These are phyloP conservation scores for Sporothrix humicola DNA, from an alignment of 2,329 filamentous ascomycete species.

Conservation along the genomic window DNA sequence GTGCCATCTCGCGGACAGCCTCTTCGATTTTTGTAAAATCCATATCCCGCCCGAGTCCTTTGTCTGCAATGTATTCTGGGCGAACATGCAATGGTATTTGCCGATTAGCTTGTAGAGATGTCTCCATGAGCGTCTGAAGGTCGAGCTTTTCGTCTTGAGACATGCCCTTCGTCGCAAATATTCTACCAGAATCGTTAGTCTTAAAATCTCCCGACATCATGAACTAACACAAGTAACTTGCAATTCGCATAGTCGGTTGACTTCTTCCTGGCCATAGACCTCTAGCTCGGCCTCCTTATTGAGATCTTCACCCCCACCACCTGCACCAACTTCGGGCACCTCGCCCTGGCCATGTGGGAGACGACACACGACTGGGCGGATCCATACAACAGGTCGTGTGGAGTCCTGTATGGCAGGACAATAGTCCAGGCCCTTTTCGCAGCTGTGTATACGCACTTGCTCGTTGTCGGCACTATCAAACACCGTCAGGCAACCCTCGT, in stretches of 20 bases:
- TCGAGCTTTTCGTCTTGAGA: constrained; percentile 38
- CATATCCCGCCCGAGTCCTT: not conserved
- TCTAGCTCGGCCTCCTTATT: constrained; percentile 71
- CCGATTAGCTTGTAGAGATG: constrained; percentile 41
- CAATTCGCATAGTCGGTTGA: constrained; percentile 42
- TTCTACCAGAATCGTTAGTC: constrained; percentile 34
- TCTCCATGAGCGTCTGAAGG: constrained; percentile 39
- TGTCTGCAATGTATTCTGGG: constrained; percentile 24
- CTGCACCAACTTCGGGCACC: constrained; percentile 75
- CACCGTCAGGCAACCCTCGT: constrained; percentile 73
- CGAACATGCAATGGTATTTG: constrained; percentile 47
- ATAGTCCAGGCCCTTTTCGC: constrained; percentile 70
- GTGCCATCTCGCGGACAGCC: not conserved
- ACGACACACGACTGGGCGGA: constrained; percentile 77
- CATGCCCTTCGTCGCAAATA: constrained; percentile 37
- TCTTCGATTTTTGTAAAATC: not conserved
- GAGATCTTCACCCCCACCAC: constrained; percentile 79
- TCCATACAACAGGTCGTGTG: constrained; percentile 66
- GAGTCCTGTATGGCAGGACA: constrained; percentile 57
- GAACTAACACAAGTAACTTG: constrained; percentile 40
- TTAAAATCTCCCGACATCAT: not conserved
- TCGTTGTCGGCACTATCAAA: constrained; percentile 46
- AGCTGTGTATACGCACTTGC: constrained; percentile 76
- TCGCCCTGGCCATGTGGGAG: constrained; percentile 61
- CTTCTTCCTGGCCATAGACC: constrained; percentile 49